A percentile compares a stretch with the other conserved stretches of the same genome.
Conservation (phyloP, 2,329 filamentous ascomycete species). For the Diplodia corticola region DNA sequence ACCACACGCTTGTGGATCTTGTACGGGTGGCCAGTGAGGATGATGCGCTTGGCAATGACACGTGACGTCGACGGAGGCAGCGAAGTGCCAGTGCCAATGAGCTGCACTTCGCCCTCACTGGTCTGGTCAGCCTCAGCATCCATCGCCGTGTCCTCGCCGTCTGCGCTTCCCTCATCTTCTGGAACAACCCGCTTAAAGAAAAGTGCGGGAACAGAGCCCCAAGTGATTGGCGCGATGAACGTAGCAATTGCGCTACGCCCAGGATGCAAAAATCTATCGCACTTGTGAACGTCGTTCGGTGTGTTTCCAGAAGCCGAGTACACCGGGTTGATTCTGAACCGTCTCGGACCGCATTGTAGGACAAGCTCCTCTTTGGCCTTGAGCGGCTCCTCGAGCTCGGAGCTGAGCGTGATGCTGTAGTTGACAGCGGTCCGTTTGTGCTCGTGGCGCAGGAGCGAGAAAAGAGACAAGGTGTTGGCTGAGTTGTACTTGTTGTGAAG, state of each 20-base stretch:
- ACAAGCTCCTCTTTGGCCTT: constrained; percentile 92
- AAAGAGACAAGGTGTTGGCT: constrained; percentile 67
- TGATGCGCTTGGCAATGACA: constrained; percentile 89
- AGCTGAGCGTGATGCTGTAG: constrained; percentile 82
- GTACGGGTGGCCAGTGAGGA: constrained; percentile 93
- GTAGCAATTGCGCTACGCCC: constrained; percentile 86
- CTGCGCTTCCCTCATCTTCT: constrained; percentile 48
- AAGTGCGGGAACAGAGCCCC: constrained; percentile 86
- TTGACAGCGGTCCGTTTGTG: constrained; percentile 91
- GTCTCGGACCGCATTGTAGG: constrained; percentile 84
- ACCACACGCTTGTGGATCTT: constrained; percentile 99
- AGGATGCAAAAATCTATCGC: constrained; percentile 86
- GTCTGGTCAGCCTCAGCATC: constrained; percentile 21
- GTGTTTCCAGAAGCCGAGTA: constrained; percentile 89
- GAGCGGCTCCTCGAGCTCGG: constrained; percentile 72
- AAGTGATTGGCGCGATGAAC: constrained; percentile 87
- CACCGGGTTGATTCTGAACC: constrained; percentile 84
- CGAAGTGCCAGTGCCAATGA: constrained; percentile 85
- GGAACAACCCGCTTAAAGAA: constrained; percentile 71
- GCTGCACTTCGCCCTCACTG: constrained; percentile 52
- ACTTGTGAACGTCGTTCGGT: constrained; percentile 97
- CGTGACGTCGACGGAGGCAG: constrained; percentile 72
- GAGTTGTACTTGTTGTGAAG: constrained; percentile 57
- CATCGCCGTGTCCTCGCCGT: constrained; percentile 35
- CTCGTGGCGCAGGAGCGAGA: constrained; percentile 89